phyloP scores from a whole-genome alignment of 257 asterid species.

The Anisodus acutangulus region DNA sequence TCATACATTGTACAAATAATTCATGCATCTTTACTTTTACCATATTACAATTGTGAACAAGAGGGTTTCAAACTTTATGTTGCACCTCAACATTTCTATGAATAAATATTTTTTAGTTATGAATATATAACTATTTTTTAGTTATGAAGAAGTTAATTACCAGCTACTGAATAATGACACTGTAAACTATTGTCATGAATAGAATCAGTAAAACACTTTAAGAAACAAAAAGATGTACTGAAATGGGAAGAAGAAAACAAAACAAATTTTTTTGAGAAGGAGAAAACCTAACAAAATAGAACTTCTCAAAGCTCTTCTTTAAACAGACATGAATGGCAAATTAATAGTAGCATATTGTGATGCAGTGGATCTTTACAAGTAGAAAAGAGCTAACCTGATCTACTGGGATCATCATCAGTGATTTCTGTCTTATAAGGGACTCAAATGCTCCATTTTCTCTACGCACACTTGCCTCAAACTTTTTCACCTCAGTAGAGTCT shows the following conservation, averaged over 20 bases:
- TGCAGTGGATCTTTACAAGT: constrained; percentile 25
- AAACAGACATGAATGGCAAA: neutral
- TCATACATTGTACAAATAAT: constrained; percentile 10
- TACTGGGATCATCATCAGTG: constrained; percentile 88
- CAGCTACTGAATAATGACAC: neutral
- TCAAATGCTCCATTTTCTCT: constrained; percentile 96
- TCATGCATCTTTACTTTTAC: constrained; percentile 18
- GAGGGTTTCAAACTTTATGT: neutral
- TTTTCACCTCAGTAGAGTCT: constrained; percentile 91
- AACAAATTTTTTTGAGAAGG: neutral
- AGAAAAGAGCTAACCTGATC: constrained; percentile 63
- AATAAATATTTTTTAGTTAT: neutral
- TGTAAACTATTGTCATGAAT: neutral
- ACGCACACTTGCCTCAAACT: constrained; percentile 88
- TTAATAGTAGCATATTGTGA: constrained; percentile 17
- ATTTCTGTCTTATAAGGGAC: constrained; percentile 90
- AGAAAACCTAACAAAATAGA: neutral
- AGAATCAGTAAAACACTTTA: neutral
- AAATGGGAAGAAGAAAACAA: neutral
- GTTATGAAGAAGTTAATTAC: neutral
- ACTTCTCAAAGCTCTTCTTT: neutral
- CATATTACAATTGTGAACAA: neutral
- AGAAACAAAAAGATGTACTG: neutral
- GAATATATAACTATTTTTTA: neutral
- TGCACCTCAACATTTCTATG: constrained; percentile 9